These are phyloP conservation scores for Ganoderma resinaceum DNA, from an alignment of 1,284 basidiomycete species.

Conservation along the genomic window DNA sequence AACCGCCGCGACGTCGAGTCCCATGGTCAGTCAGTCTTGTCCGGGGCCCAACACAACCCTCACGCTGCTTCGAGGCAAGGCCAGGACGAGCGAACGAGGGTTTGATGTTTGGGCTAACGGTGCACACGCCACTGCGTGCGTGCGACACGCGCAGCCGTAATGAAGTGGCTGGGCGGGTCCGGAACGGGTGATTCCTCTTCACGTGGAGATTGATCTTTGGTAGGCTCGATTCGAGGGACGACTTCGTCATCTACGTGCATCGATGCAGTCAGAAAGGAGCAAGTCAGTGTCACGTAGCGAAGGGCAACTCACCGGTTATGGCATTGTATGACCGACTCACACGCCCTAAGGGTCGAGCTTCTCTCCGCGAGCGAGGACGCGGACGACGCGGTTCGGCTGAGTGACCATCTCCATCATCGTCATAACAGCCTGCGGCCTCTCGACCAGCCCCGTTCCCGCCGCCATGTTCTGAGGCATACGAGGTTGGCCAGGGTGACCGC, in stretches of 20 bases:
- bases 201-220: conserved; percentile 4
- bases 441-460: conserved; percentile 55
- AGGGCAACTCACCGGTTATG: conserved; percentile 6
- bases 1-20: background rate
- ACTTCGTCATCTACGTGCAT: conserved; percentile 6
- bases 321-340: background rate
- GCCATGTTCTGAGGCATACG: conserved; percentile 21
- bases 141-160: background rate
- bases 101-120: background rate
- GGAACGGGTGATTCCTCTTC: conserved; percentile 10
- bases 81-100: background rate
- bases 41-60: background rate
- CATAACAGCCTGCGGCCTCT: conserved; percentile 73
- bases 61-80: background rate
- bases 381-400: conserved; percentile 73
- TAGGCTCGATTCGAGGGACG: conserved; percentile 8
- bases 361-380: conserved; percentile 81
- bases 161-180: background rate
- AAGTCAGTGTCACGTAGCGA: background rate
- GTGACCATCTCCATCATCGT: conserved; percentile 78
- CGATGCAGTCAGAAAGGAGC: background rate
- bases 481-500: conserved; percentile 25
- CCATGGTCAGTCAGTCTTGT: background rate
- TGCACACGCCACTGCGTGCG: background rate
- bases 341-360: conserved; percentile 62